These are phyloP conservation scores for Coffea canephora DNA, from an alignment of 257 asterid genomes.

Conservation along the genomic window DNA sequence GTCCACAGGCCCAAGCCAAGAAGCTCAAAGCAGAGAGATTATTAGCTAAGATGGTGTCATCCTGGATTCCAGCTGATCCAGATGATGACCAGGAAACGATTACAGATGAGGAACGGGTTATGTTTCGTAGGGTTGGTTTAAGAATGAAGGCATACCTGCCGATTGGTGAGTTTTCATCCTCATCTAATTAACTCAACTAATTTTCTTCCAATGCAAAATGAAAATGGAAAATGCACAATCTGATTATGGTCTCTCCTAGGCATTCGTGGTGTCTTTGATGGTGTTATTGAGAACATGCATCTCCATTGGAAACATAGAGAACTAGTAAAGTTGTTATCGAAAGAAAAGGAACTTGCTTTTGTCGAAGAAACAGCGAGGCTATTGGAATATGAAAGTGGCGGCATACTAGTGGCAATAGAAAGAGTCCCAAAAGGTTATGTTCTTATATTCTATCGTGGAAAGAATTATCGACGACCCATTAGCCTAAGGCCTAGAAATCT, in stretches of 20 bases:
- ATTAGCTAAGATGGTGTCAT: conserved; percentile 74
- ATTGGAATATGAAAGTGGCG: conserved; percentile 95
- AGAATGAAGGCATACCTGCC: conserved; percentile 94
- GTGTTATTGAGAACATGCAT: conserved; percentile 99
- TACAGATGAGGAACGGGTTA: conserved; percentile 91
- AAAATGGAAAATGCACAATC: conserved; percentile 6
- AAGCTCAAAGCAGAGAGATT: conserved; percentile 87
- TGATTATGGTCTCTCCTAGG: conserved; percentile 45
- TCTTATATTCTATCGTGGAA: conserved; percentile 89
- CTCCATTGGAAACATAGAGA: conserved; percentile 99
- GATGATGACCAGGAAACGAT: conserved; percentile 95
- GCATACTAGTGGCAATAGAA: conserved; percentile 80
- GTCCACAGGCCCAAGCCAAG: conserved; percentile 80
- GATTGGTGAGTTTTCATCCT: conserved; percentile 62
- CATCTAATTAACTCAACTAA: neutral
- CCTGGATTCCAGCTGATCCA: conserved; percentile 89
- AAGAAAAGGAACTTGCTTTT: conserved; percentile 74
- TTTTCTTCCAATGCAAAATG: neutral
- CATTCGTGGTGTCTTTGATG: conserved; percentile 97
- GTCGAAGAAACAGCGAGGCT: conserved; percentile 95
- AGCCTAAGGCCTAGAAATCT: conserved; percentile 93
- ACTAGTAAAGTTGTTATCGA: conserved; percentile 88
- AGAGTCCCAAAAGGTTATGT: conserved; percentile 87
- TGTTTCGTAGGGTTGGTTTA: conserved; percentile 85
- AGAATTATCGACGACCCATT: conserved; percentile 83